phyloP scores from a whole-genome alignment of 2,329 filamentous ascomycete species.

The Nothophaeocryptopus gaeumannii region DNA sequence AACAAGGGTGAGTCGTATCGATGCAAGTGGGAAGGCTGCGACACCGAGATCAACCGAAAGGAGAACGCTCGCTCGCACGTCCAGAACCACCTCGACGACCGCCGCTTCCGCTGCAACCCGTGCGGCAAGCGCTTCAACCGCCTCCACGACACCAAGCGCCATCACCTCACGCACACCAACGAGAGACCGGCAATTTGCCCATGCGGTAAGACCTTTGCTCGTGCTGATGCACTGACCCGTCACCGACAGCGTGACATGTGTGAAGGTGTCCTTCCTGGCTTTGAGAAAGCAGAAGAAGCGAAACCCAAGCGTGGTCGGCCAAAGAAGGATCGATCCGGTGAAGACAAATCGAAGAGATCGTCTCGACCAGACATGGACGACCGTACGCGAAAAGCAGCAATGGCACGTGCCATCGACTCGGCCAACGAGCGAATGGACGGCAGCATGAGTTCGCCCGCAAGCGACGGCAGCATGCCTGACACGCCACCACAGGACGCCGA shows the following conservation, averaged over 20 bases:
- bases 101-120: conserved; percentile 89
- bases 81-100: conserved; percentile 93
- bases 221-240: conserved; percentile 90
- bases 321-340: conserved; percentile 54
- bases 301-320: conserved; percentile 66
- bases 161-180: conserved; percentile 95
- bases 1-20: conserved; percentile 45
- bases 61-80: conserved; percentile 99
- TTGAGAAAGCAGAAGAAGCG: conserved; percentile 52
- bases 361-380: conserved; percentile 55
- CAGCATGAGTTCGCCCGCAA: conserved; percentile 30
- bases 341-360: conserved; percentile 22
- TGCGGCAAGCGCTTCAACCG: conserved; percentile 96
- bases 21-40: conserved; percentile 64
- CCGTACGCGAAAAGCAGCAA: conserved; percentile 55
- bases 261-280: conserved; percentile 85
- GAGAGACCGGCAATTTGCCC: conserved; percentile 94
- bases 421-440: conserved; percentile 15
- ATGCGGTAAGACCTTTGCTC: conserved; percentile 90
- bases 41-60: conserved; percentile 90
- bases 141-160: conserved; percentile 93
- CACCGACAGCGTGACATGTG: conserved; percentile 97
- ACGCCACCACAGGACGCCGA: conserved; percentile 33
- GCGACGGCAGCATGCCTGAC: conserved; percentile 33
- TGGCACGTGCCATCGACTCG: conserved; percentile 47